phyloP scores from a whole-genome alignment of 441 rosid genomes.

The Croton setiger region DNA sequence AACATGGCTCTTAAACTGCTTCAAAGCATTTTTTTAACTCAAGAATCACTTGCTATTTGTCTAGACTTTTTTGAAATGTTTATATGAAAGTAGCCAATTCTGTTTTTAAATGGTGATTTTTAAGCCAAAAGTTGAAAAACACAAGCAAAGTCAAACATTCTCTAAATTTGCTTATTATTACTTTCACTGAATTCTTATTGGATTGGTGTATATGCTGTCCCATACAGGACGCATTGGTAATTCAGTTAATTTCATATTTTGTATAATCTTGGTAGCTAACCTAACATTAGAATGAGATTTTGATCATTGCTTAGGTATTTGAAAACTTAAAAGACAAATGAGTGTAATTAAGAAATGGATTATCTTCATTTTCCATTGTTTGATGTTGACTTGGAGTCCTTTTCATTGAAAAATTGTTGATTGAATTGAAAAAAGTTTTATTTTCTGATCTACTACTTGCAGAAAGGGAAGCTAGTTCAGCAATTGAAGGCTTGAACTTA shows the following conservation, averaged over 20 bases:
- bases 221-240: no score
- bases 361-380: slow-evolving; percentile 15
- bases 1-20: no score
- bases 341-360: not conserved
- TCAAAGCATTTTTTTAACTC: no score
- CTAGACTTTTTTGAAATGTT: no score
- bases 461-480: slow-evolving; percentile 61
- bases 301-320: slow-evolving; percentile 23
- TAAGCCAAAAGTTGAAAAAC: no score
- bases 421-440: slow-evolving; percentile 1
- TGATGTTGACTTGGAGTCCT: slow-evolving; percentile 23
- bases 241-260: not conserved
- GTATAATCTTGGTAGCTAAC: slow-evolving; percentile 46
- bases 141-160: no score
- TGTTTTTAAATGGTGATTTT: no score
- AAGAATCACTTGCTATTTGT: no score
- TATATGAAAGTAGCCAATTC: no score
- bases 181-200: no score
- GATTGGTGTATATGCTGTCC: no score
- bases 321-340: slow-evolving; percentile 1
- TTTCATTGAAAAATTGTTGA: slow-evolving; percentile 20
- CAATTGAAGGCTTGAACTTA: slow-evolving; percentile 66
- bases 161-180: no score
- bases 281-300: slow-evolving; percentile 32
- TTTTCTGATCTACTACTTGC: slow-evolving; percentile 10